Conservation (phyloP, 2,329 filamentous ascomycete genomes). For the Ophiostoma fasciatum region DNA sequence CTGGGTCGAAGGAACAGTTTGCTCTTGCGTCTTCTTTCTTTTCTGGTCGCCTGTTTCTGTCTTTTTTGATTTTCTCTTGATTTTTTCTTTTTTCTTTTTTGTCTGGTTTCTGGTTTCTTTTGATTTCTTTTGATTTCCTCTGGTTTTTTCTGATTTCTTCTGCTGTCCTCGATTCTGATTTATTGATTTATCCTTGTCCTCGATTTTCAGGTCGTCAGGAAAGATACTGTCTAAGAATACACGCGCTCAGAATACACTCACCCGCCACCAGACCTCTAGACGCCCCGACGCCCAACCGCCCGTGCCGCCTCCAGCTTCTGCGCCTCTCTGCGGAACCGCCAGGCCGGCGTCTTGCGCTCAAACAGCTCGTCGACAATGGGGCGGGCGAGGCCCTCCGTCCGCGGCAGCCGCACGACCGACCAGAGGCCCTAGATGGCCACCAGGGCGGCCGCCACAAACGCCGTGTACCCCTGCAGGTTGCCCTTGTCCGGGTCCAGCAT, state of each 20-base stretch:
- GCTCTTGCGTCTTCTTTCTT: background rate
- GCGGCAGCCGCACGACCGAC: conserved; percentile 10
- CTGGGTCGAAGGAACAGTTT: too few relatives aligned
- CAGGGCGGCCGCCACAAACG: conserved; percentile 7
- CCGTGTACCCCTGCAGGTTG: conserved; percentile 11
- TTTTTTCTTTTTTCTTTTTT: background rate
- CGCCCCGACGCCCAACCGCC: too few relatives aligned
- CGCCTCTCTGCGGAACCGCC: conserved; percentile 5
- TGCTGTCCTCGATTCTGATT: background rate
- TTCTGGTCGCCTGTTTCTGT: background rate
- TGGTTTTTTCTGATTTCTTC: background rate
- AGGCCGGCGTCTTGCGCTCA: conserved; percentile 4
- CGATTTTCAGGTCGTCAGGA: too few relatives aligned
- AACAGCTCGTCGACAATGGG: conserved; percentile 12
- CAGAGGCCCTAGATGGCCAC: conserved; percentile 8
- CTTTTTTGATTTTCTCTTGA: background rate
- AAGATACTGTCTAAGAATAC: too few relatives aligned
- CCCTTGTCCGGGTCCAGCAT: conserved; percentile 11
- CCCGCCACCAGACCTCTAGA: background rate
- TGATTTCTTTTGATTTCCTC: background rate
- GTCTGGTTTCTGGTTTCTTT: background rate
- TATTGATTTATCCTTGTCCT: too few relatives aligned
- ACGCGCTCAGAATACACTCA: too few relatives aligned
- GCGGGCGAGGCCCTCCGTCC: conserved; percentile 11
- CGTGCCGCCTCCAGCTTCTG: background rate